Evolutionary conservation across 176 grass and related monocot genomes (phyloP), one percentile per base, ranked within the genome.

Genomic region (Juncus effusus): DNA sequence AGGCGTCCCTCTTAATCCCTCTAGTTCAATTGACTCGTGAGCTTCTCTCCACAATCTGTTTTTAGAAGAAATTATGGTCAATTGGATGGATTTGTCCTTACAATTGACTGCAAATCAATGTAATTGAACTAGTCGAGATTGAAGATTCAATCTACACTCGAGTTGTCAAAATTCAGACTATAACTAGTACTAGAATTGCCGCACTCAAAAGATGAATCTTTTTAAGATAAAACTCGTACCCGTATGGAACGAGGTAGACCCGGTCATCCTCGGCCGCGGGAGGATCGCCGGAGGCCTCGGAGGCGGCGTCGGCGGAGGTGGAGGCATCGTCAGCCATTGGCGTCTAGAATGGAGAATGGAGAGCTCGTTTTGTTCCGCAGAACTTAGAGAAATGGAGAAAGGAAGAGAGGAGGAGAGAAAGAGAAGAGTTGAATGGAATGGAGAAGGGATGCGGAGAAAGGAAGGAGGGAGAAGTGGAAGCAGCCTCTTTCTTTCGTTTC

Each of bases 21-120:
- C 78, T 61, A 74, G 74, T 66, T 61, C 63, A 5, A 58, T 63
- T 28, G 74, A 69, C 5, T 63, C 75, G 78, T 81, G 80, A 56
- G 83, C 86, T 55, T 80, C 70, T 72, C 54, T 82, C 90, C 90
- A 95, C 90, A 83, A 90, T 65, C 86, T 95, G 79, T 77, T 15
- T 28, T 37, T 67, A 41, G 9, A 71, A 19, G 0, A 71, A 57
- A 71, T 28, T 59, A 71, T 47, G 6, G 4, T 10, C 7, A 13
- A 71, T 69, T 56, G 38, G 5, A 2, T 6, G 4, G 3, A 11
- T 56, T 38, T 54, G 2, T 16, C 10, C 8, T 54, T 54, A 15
- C 9, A 57, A 57, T 69, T 47, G 44, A 6, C 6, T 47, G 9
- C 9, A 9, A 47, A 47, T 47, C 44, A 47, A 47, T 47, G 6